A percentile compares a stretch with the other conserved stretches of the same genome.
phyloP scores from a whole-genome alignment of 1,284 basidiomycete species.

The Heliocybe sulcata region DNA sequence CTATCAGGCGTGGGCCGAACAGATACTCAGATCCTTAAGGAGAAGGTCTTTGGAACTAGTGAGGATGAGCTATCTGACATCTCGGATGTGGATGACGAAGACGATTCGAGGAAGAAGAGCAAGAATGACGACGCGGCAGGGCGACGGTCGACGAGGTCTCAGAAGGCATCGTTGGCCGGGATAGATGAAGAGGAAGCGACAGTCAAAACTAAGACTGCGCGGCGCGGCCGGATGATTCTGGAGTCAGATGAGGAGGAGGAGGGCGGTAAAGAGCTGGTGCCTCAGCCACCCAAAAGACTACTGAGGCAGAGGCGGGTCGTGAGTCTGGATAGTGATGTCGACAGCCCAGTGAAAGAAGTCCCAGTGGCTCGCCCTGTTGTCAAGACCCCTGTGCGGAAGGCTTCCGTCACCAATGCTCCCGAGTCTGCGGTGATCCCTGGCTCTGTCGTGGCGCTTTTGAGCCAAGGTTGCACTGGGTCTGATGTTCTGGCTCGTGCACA shows the following conservation, averaged over 20 bases:
- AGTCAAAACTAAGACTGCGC: background rate
- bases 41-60: conserved; percentile 19
- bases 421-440: background rate
- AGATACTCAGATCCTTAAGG: conserved; percentile 14
- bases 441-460: too few relatives aligned
- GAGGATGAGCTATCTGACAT: conserved; percentile 25
- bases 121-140: too few relatives aligned
- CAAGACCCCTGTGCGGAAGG: background rate
- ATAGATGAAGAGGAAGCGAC: background rate
- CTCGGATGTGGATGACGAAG: conserved; percentile 6
- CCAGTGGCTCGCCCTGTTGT: background rate
- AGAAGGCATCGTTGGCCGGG: background rate
- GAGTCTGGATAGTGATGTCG: conserved; percentile 4
- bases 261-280: background rate
- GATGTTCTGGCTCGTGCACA: too few relatives aligned
- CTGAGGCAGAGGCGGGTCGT: conserved; percentile 11
- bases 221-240: background rate
- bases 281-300: conserved; percentile 1
- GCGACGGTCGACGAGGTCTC: background rate
- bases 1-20: conserved; percentile 7
- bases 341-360: background rate
- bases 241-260: conserved; percentile 7
- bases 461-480: too few relatives aligned
- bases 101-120: conserved; percentile 2
- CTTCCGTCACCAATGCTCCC: background rate